These are phyloP conservation scores for Tuber umbilicatum DNA, from an alignment of 495 filamentous ascomycete species.

Conservation along the genomic window DNA sequence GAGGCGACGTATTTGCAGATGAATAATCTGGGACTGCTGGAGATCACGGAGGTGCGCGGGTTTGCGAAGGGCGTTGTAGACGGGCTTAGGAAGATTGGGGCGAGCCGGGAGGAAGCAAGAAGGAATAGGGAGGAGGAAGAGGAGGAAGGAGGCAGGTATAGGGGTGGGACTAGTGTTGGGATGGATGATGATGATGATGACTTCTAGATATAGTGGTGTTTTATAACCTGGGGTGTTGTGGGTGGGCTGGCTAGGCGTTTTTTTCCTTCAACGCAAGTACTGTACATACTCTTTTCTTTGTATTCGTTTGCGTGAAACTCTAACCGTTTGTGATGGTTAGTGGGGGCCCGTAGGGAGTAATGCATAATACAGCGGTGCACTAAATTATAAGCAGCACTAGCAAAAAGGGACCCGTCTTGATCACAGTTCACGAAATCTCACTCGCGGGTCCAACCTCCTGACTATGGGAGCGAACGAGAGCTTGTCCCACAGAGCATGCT, in stretches of 20 bases:
- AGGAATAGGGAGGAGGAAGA: constrained; percentile 53
- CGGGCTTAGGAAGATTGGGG: constrained; percentile 64
- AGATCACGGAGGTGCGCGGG: constrained; percentile 75
- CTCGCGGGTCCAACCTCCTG: not conserved
- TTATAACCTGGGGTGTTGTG: not conserved
- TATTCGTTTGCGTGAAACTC: not conserved
- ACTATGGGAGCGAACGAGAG: not conserved
- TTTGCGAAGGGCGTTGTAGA: constrained; percentile 84
- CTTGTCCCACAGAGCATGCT: not conserved
- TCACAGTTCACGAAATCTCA: not conserved
- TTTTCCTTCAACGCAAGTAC: not conserved
- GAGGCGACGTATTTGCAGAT: constrained; percentile 57
- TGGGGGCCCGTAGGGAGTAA: not conserved
- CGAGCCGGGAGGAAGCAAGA: constrained; percentile 52
- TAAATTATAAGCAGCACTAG: not conserved
- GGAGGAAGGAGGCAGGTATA: constrained; percentile 48
- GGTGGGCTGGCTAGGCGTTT: not conserved
- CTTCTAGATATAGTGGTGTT: not conserved
- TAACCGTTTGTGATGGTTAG: not conserved
- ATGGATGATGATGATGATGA: constrained; percentile 42
- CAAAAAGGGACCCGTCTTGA: not conserved
- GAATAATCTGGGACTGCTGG: constrained; percentile 83
- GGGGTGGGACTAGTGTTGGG: constrained; percentile 18
- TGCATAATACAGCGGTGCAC: not conserved
- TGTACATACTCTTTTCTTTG: not conserved